These are phyloP conservation scores for Phialophora chinensis DNA, from an alignment of 2,329 filamentous ascomycete genomes.

Conservation along the genomic window DNA sequence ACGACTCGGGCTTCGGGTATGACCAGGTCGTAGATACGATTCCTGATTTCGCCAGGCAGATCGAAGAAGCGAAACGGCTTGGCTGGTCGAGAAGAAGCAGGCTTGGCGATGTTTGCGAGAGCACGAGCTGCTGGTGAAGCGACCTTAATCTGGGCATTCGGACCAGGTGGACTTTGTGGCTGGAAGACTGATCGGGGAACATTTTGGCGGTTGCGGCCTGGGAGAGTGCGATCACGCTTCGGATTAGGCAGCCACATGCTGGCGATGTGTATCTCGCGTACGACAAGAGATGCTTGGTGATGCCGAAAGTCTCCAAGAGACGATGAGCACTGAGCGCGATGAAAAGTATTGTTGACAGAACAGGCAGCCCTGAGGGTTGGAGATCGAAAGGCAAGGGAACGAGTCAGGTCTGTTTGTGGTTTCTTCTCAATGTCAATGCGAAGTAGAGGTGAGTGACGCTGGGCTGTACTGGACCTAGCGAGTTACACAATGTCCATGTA, in stretches of 20 bases:
- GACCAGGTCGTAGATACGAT: constrained; percentile 70
- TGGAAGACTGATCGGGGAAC: constrained; percentile 22
- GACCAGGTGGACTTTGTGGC: background rate
- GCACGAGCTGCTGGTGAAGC: background rate
- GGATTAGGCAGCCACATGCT: constrained; percentile 1
- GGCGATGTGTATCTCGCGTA: background rate
- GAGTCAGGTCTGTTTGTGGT: background rate
- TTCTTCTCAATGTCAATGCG: background rate
- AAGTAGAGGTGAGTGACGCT: background rate
- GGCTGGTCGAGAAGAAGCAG: constrained; percentile 6
- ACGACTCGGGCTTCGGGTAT: constrained; percentile 51
- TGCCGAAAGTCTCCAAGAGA: background rate
- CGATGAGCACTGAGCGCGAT: background rate
- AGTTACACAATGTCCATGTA: background rate
- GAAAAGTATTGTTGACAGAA: background rate
- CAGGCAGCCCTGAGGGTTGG: background rate
- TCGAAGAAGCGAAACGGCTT: constrained; percentile 66
- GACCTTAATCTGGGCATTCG: background rate
- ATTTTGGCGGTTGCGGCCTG: constrained; percentile 23
- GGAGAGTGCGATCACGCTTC: constrained; percentile 19
- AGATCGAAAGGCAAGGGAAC: background rate
- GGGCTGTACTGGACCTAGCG: background rate
- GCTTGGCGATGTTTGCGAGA: background rate
- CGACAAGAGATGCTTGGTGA: background rate
- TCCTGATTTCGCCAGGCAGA: constrained; percentile 71